Base-by-base conservation (phyloP, 345 rosid genomes). In the Erucastrum elatum region DNA sequence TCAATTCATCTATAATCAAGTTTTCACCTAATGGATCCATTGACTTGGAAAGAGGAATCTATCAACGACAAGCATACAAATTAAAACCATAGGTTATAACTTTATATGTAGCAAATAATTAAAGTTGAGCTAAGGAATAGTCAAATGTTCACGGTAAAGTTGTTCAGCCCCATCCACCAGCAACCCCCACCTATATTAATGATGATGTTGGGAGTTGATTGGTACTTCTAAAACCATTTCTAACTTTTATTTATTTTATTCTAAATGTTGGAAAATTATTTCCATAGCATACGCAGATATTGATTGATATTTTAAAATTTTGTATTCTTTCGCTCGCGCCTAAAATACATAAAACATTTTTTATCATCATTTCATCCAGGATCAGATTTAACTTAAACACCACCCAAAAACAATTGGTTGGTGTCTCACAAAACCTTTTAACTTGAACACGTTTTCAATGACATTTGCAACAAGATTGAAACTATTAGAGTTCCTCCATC, bases 11-110 rank as follows among this genome's bases (percentile, higher is more conserved):
- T 21, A 21, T 49, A 39, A 8, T 60, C 49, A 4, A 37, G 21
- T 33, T 66, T 75, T 30, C 29, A 75, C 58, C 66, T 59, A 75
- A 41, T 68, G 26, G 51, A 41, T 39, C 61, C 67, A 58, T 75
- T 75, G 79, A 75, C 72, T 66, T 15, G 9, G 33, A 56, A n/a
- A 27, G 44, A 37, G 64, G 78, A 66, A 75, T 67, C 25, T 41
- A 59, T 58, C 73, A 17, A 37, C 33, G 41, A 66, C 58, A 15
- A 66, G 37, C 44, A 16, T 27, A 26, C 58, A 37, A 66, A 66
- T 56, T 53, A 25, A 39, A 63, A 30, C 71, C 58, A 67, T n/a
- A 34, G 39, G 66, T 55, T 55, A 33, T 49, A 37, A 25, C 21
- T 21, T 21, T 21, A 21, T 21, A 21, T 21, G 29, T 55, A 29